Evolutionary conservation across 2,329 filamentous ascomycete genomes (phyloP), one percentile per base, ranked within the genome.

Genomic region (Teratosphaeria destructans): DNA sequence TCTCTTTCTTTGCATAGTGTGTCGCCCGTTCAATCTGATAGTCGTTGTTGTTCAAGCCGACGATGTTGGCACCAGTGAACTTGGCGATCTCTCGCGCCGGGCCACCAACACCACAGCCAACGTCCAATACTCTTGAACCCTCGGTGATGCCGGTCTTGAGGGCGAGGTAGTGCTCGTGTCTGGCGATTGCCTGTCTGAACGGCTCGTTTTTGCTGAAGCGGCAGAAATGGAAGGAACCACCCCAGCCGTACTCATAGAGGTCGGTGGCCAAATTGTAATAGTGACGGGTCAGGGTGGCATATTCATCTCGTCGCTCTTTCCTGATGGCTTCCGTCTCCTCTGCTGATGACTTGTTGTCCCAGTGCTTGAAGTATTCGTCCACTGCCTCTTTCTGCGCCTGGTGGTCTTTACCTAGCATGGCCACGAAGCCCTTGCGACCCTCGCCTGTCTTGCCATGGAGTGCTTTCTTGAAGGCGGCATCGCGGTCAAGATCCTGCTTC

Each of bases 11-110:
- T 2, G 92, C 90, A 72, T 96, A 96, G 58, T 82, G 80, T 14
- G 85, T 91, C n/a, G 92, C 93, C 65, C 94, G 89, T 73, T 96
- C 85, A 66, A 97, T 96, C 79, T 97, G 94, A 81, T 99, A 99
- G 78, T 96, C 90, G 77, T 97, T 97, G 85, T 96, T 97, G 85
- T 97, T 99, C 74, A 97, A 78, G 52, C 94, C 94, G 27, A 90
- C 87, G 64, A 97, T 83, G 69, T 96, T 90, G 68, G 85, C 88
- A 62, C 89, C 93, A 11, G 90, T 88, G 78, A 99, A 99, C 78
- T 95, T 95, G 77, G 89, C 90, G 70, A 99, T 97, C 79, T 97
- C 92, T 63, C 92, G 85, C 6, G 93, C 94, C 26, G 94, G 94
- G 54, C 94, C 94, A 70, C 94, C 94, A 59, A 97, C 91, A 82